A percentile compares a stretch with the other conserved stretches of the same genome.
Evolutionary conservation across 371 early-diverging fungal genomes (phyloP).

Genomic region (Nematocida sp.): DNA sequence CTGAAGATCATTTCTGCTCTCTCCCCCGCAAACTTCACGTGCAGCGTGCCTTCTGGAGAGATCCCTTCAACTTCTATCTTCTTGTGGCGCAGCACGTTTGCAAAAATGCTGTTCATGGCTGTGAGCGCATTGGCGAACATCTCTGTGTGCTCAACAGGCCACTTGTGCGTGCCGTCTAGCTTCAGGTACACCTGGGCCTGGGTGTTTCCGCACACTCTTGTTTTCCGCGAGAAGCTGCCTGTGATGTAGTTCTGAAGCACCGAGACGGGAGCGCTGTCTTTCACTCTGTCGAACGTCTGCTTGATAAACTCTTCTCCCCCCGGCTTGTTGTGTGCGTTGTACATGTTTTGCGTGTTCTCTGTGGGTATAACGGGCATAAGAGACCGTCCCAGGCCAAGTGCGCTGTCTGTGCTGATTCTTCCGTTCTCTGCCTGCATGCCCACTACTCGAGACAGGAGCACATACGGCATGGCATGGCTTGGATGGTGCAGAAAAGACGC

Average conservation of each 20-base stretch:
- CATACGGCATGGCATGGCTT: slow-evolving; percentile 5
- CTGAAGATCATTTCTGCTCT: slow-evolving; percentile 32
- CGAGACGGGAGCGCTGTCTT: slow-evolving; percentile 1
- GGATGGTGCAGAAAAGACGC: neutral
- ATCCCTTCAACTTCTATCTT: slow-evolving; percentile 15
- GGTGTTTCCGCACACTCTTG: neutral
- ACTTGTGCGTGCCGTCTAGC: slow-evolving; percentile 12
- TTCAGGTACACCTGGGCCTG: slow-evolving; percentile 5
- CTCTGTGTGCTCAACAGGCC: slow-evolving; percentile 21
- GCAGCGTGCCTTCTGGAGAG: slow-evolving; percentile 8
- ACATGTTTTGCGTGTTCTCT: neutral
- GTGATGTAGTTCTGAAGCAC: neutral
- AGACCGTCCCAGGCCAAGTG: neutral
- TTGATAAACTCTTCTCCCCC: neutral
- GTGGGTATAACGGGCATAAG: slow-evolving; percentile 18
- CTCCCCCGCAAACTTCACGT: neutral
- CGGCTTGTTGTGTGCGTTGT: neutral
- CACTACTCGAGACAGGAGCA: slow-evolving; percentile 26
- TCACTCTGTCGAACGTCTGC: neutral
- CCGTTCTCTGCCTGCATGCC: neutral
- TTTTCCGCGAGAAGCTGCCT: slow-evolving; percentile 1
- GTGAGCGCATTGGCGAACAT: slow-evolving; percentile 25
- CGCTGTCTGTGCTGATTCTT: neutral
- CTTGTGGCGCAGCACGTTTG: neutral
- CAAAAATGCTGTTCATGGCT: slow-evolving; percentile 38